Evolutionary conservation across 345 rosid species (phyloP), one percentile per base, ranked within the genome.

Genomic region (Pistacia atlantica): DNA sequence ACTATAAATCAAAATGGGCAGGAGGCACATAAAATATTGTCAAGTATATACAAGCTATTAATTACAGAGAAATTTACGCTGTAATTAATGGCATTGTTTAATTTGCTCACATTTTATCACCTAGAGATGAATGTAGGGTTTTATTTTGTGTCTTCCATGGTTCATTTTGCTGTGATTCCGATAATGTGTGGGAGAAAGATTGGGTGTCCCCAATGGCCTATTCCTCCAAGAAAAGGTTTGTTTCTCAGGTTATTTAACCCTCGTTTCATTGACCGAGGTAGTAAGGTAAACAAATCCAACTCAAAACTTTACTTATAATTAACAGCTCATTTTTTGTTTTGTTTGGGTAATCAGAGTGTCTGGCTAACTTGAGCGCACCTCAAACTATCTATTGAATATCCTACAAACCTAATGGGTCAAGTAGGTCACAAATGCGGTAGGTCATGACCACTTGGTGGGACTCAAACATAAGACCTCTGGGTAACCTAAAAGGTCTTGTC

Each of bases 211-310:
- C 80, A 3, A 8, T 64, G 42, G 49, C 14, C 33, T 80, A 46
- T 42, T 61, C 78, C 4, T 79, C 86, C 35, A 82, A 77, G 31
- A 86, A 84, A 84, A 37, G 78, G 86, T n/a, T 58, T 86, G 51
- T 74, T 83, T 72, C 11, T 76, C 72, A 76, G 68, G 81, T 76
- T 81, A 5, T 81, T 87, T 72, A 12, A 16, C 4, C 3, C 4
- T 25, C 25, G 0, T 25, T 0, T 25, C 25, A 25, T 25, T 25
- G 25, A 25, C 25, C 25, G 0, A 25, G 25, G 25, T 25, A 25
- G 25, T 25, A 25, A 25, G 25, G 25, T 25, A 25, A 25, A 25
- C 25, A 25, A 25, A 25, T 25, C 25, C 25, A 25, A 25, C 25
- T 25, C 25, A 25, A 25, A 25, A 25, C 25, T 25, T 25, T 25